A percentile compares a stretch with the other conserved stretches of the same genome.
These are phyloP conservation scores for Smittium culicis DNA, from an alignment of 371 early-diverging fungal species.

Conservation along the genomic window DNA sequence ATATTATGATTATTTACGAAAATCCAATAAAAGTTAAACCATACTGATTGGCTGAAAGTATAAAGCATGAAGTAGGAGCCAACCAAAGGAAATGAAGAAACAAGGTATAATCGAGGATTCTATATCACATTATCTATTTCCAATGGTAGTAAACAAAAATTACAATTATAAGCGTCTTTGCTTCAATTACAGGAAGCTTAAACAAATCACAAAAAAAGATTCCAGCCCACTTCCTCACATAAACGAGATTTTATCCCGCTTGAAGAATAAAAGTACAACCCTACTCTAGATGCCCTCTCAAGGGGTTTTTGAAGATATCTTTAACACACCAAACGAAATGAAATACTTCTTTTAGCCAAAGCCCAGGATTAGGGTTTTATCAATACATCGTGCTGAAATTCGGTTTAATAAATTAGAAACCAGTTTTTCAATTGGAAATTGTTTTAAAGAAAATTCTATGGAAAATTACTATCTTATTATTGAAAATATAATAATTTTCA, in stretches of 20 bases:
- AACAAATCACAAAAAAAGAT: neutral
- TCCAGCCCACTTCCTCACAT: neutral
- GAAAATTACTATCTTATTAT: neutral
- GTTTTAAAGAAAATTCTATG: neutral
- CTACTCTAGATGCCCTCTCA: neutral
- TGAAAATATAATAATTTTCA: neutral
- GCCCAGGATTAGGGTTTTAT: neutral
- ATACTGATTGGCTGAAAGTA: neutral
- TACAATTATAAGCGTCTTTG: neutral
- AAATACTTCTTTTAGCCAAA: neutral
- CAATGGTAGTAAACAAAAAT: neutral
- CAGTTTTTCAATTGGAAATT: neutral
- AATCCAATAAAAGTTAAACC: neutral
- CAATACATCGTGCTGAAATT: neutral
- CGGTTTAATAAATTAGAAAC: neutral
- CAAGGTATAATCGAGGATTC: neutral
- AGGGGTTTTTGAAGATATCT: neutral
- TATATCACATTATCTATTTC: too few relatives aligned
- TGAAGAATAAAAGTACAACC: neutral
- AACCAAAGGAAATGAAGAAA: neutral
- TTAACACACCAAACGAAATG: neutral
- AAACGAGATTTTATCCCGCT: neutral
- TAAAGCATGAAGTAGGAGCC: neutral
- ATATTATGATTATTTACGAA: neutral
- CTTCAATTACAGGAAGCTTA: neutral